Evolutionary conservation across 495 filamentous ascomycete species (phyloP).

Genomic region (Trichoderma erinaceum): DNA sequence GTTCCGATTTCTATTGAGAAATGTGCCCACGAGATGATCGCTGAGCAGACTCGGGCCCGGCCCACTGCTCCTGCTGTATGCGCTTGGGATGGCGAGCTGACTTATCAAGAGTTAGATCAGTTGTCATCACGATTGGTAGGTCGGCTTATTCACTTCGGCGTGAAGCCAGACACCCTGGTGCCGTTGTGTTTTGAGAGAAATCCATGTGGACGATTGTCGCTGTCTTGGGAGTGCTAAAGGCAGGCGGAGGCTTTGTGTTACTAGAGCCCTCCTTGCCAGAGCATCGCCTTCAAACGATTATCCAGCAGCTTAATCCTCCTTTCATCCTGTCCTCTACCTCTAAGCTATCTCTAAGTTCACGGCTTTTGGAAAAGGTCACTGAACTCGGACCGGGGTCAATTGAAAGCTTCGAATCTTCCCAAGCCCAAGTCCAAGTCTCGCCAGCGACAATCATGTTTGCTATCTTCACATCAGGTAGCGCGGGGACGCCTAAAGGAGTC

Average conservation of each 20-base stretch:
- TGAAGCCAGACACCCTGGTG: constrained; percentile 38
- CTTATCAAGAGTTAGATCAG: constrained; percentile 43
- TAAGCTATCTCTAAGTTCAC: background rate
- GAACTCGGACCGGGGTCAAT: no score
- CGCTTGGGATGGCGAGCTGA: constrained; percentile 53
- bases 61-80: constrained; percentile 23
- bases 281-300: background rate
- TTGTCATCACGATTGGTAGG: constrained; percentile 38
- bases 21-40: constrained; percentile 21
- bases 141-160: constrained; percentile 32
- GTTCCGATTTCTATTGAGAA: no score
- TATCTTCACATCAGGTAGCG: no score
- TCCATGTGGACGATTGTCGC: constrained; percentile 38
- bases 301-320: background rate
- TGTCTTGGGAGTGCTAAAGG: constrained; percentile 41
- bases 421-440: no score
- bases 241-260: background rate
- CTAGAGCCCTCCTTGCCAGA: constrained; percentile 12
- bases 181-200: constrained; percentile 43
- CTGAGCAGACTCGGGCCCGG: constrained; percentile 18
- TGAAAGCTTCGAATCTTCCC: no score
- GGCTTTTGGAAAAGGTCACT: no score
- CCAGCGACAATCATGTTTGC: no score
- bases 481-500: no score
- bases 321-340: background rate